Conservation (phyloP, 148 eudicot species). For the Agrostemma githago region DNA sequence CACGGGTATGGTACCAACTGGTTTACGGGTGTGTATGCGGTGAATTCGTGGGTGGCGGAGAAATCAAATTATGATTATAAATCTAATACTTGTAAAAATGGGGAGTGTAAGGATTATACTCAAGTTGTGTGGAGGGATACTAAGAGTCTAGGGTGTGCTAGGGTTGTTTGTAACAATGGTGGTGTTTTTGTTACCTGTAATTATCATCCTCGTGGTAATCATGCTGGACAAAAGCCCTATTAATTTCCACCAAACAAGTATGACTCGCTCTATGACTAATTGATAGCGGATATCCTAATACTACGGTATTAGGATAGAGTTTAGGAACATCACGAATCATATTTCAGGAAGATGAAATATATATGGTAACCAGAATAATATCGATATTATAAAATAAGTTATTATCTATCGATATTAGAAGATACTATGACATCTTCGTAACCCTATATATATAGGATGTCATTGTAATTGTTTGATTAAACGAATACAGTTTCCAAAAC, state of each 20-base stretch:
- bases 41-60: slow-evolving; percentile 36
- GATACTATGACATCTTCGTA: too few relatives aligned
- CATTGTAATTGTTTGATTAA: too few relatives aligned
- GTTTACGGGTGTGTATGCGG: slow-evolving; percentile 30
- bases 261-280: too few relatives aligned
- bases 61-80: slow-evolving; percentile 22
- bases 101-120: slow-evolving; percentile 45
- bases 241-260: not conserved
- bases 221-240: slow-evolving; percentile 38
- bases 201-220: slow-evolving; percentile 54
- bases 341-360: too few relatives aligned
- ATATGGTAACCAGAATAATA: too few relatives aligned
- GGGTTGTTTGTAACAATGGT: slow-evolving; percentile 39
- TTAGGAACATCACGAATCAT: too few relatives aligned
- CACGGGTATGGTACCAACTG: slow-evolving; percentile 2
- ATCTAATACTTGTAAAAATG: slow-evolving; percentile 32
- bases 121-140: slow-evolving; percentile 53
- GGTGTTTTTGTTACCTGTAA: slow-evolving; percentile 40
- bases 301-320: too few relatives aligned
- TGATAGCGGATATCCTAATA: too few relatives aligned
- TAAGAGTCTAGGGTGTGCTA: slow-evolving; percentile 44
- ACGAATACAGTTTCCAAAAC: too few relatives aligned
- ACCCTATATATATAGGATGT: too few relatives aligned
- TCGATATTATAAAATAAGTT: too few relatives aligned
- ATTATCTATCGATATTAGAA: too few relatives aligned